Percentiles rank a stretch among this genome's conserved stretches.
phyloP scores from a whole-genome alignment of 2,329 filamentous ascomycete genomes.

The Colletotrichum caudatum region DNA sequence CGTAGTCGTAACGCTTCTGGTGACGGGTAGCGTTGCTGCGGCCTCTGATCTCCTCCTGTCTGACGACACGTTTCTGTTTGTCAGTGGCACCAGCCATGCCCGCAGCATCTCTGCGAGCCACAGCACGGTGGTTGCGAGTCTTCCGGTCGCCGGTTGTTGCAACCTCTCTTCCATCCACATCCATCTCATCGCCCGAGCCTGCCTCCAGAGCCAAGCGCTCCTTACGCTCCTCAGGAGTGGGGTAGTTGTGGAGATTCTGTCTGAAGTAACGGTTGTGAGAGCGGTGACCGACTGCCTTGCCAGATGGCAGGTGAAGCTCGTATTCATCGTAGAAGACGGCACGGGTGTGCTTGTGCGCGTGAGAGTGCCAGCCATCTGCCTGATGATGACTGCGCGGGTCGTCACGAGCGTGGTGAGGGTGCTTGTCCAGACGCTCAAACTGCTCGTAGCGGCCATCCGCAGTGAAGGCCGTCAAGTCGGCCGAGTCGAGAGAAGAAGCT shows the following conservation, averaged over 20 bases:
- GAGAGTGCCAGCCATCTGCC: conserved; percentile 83
- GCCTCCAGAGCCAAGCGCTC: conserved; percentile 73
- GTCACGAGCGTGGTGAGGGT: conserved; percentile 79
- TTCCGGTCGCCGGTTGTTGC: conserved; percentile 47
- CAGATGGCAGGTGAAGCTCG: conserved; percentile 92
- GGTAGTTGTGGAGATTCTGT: conserved; percentile 90
- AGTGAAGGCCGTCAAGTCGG: conserved; percentile 83
- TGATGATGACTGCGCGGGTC: conserved; percentile 80
- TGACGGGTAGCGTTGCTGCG: conserved; percentile 73
- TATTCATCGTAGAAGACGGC: conserved; percentile 92
- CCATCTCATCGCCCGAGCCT: conserved; percentile 49
- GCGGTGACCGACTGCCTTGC: conserved; percentile 89
- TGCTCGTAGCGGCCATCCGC: conserved; percentile 78
- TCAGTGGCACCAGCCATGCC: conserved; percentile 84
- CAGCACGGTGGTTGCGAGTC: conserved; percentile 60
- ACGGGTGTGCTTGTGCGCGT: conserved; percentile 79
- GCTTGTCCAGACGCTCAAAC: conserved; percentile 77
- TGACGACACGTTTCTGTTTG: conserved; percentile 78
- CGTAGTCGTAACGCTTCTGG: conserved; percentile 74
- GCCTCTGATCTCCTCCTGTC: conserved; percentile 75
- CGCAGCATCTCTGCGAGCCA: conserved; percentile 76
- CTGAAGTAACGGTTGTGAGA: conserved; percentile 89
- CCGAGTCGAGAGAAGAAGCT: conserved; percentile 87
- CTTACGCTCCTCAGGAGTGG: conserved; percentile 80
- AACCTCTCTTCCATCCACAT: conserved; percentile 53